Base-by-base conservation (phyloP, 352 stramenopile species). In the Aphanomyces euteiches region DNA sequence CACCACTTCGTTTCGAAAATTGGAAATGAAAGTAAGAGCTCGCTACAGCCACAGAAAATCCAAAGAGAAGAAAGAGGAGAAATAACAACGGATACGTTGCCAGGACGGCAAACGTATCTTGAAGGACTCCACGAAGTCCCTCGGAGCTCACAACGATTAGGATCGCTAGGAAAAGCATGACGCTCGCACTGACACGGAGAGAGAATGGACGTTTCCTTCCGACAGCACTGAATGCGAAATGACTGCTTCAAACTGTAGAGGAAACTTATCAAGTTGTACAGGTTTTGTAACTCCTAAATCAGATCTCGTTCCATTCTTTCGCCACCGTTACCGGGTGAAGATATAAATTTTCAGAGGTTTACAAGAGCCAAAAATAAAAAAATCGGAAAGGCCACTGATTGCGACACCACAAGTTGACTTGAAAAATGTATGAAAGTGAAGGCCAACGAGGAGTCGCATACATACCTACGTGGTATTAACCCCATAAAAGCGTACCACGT, bases 1-100 rank as follows among this genome's bases (percentile, higher is more conserved):
- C 37, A 10, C 21, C 19, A 39, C 3, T 12, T n/a, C 43, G 41
- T 19, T 67, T 67, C 5, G 59, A 41, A 8, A 56, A n/a, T 7
- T 67, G 59, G 43, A 67, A 67, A 40, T 67, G 59, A 12, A 67
- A 38, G 59, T 43, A 41, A 7, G 59, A 67, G 59, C 59, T 67
- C 40, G 59, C 59, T 7, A 67, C 59, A n/a, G 59, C 59, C 15
- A 67, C 59, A 13, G 17, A 37, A 38, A 67, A 67, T 12, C 59
- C 59, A 19, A 67, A 67, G 38, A 67, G 43, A 39, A 67, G 59
- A 45, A 67, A 67, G 41, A 67, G 59, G 10, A 67, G 38, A 40
- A 67, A 67, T 12, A 67, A 45, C 59, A 45, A 67, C 41, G 59
- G 59, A 45, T 67, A 67, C 59, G 59, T 39, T 7, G 59, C 59